Evolutionary conservation across 2,329 filamentous ascomycete species (phyloP).

Genomic region (Colletotrichum filicis): DNA sequence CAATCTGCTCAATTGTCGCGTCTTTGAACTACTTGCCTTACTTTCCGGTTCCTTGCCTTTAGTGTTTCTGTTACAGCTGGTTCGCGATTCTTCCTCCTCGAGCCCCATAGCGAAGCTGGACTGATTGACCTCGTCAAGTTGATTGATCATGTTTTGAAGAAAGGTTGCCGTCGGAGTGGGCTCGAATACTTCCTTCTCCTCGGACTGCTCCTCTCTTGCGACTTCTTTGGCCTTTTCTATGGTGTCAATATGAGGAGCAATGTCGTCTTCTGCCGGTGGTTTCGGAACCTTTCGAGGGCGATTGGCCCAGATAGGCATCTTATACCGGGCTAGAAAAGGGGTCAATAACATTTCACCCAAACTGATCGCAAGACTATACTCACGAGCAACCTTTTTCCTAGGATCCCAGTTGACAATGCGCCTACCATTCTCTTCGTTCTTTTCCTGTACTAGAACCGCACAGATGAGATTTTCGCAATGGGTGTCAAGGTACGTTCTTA

Average conservation of each 20-base stretch:
- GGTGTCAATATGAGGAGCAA: background rate
- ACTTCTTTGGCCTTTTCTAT: background rate
- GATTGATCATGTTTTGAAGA: background rate
- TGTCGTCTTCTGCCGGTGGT: background rate
- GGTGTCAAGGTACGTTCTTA: background rate
- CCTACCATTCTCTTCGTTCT: background rate
- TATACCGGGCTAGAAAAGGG: background rate
- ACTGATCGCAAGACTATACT: background rate
- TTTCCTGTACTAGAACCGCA: background rate
- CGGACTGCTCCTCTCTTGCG: background rate
- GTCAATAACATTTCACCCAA: background rate
- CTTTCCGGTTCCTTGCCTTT: background rate
- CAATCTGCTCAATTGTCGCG: background rate
- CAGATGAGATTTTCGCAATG: slow-evolving; percentile 1
- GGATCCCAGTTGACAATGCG: background rate
- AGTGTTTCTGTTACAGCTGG: too few species aligned
- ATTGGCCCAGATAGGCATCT: background rate
- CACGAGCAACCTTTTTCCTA: background rate
- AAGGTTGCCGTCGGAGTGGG: background rate
- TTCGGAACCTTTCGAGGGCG: background rate
- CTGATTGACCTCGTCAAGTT: background rate
- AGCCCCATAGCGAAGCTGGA: too few species aligned
- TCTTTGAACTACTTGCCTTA: background rate
- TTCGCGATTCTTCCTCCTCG: background rate
- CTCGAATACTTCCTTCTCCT: background rate